phyloP scores from a whole-genome alignment of 1,284 basidiomycete genomes.

The Cystobasidium slooffiae region DNA sequence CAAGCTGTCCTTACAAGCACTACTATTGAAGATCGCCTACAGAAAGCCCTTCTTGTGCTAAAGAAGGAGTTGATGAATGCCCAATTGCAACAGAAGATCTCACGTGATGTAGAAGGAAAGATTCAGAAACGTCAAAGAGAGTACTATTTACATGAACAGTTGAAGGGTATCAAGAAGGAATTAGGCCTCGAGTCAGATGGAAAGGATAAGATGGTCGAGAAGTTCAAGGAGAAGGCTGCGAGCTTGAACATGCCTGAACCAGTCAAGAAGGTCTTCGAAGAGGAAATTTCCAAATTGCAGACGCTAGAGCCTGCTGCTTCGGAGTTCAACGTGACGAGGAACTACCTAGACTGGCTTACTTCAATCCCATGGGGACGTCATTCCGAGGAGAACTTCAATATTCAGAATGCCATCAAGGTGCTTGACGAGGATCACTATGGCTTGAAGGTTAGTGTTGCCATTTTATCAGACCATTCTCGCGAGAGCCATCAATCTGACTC shows the following conservation, averaged over 20 bases:
- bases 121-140: slow-evolving; percentile 96
- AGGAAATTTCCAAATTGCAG: slow-evolving; percentile 90
- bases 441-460: slow-evolving; percentile 55
- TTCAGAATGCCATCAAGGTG: slow-evolving; percentile 79
- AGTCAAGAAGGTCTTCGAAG: slow-evolving; percentile 93
- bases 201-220: slow-evolving; percentile 95
- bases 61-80: slow-evolving; percentile 99
- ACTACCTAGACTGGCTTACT: slow-evolving; percentile 95
- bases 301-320: slow-evolving; percentile 85
- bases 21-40: slow-evolving; percentile 83
- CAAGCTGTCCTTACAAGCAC: slow-evolving; percentile 92
- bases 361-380: slow-evolving; percentile 97
- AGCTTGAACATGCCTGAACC: slow-evolving; percentile 88
- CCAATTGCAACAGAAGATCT: slow-evolving; percentile 91
- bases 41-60: slow-evolving; percentile 87
- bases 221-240: slow-evolving; percentile 89
- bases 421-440: slow-evolving; percentile 60
- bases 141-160: slow-evolving; percentile 97
- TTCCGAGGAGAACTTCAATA: slow-evolving; percentile 90
- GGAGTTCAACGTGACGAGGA: slow-evolving; percentile 86
- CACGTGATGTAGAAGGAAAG: slow-evolving; percentile 91
- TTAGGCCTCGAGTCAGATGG: slow-evolving; percentile 96
- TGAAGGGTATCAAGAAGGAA: slow-evolving; percentile 99
- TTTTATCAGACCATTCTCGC: too few relatives aligned
- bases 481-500: too few relatives aligned